phyloP scores from a whole-genome alignment of 2,329 filamentous ascomycete species.

The Fusarium setosum region DNA sequence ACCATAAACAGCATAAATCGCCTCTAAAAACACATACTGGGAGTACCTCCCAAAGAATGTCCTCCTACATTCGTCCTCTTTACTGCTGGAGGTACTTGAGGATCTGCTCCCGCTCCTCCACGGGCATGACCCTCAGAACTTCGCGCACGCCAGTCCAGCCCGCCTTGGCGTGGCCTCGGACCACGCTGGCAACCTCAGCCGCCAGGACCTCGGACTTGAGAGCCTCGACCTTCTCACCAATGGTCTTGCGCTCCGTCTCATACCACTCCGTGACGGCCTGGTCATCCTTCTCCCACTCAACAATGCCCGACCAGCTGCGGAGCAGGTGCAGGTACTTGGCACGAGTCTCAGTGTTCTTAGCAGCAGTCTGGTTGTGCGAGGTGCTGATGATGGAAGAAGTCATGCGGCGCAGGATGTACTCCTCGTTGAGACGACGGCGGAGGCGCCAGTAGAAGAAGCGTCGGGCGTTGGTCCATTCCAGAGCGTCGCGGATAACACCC shows the following conservation, averaged over 20 bases:
- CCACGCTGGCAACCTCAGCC: slow-evolving; percentile 57
- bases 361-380: slow-evolving; percentile 45
- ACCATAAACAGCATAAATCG: slow-evolving; percentile 33
- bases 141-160: slow-evolving; percentile 88
- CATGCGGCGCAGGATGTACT: slow-evolving; percentile 96
- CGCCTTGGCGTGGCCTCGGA: slow-evolving; percentile 68
- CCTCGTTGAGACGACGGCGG: slow-evolving; percentile 94
- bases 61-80: slow-evolving; percentile 4
- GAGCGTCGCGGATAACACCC: slow-evolving; percentile 85
- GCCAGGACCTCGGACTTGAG: slow-evolving; percentile 79
- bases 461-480: slow-evolving; percentile 89
- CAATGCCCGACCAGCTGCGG: slow-evolving; percentile 83
- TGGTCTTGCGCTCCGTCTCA: slow-evolving; percentile 88
- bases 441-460: slow-evolving; percentile 99
- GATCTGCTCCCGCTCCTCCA: slow-evolving; percentile 87
- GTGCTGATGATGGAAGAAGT: slow-evolving; percentile 54
- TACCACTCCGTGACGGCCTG: slow-evolving; percentile 92
- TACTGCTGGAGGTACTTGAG: slow-evolving; percentile 68
- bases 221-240: slow-evolving; percentile 85
- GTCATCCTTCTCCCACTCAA: slow-evolving; percentile 83
- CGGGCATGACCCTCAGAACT: slow-evolving; percentile 86
- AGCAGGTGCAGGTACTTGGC: slow-evolving; percentile 78
- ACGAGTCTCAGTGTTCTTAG: slow-evolving; percentile 65
- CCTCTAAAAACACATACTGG: slow-evolving; percentile 30
- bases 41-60: slow-evolving; percentile 14